A percentile compares a stretch with the other conserved stretches of the same genome.
Evolutionary conservation across 352 stramenopile genomes (phyloP).

Genomic region (Ophiocytium majus): DNA sequence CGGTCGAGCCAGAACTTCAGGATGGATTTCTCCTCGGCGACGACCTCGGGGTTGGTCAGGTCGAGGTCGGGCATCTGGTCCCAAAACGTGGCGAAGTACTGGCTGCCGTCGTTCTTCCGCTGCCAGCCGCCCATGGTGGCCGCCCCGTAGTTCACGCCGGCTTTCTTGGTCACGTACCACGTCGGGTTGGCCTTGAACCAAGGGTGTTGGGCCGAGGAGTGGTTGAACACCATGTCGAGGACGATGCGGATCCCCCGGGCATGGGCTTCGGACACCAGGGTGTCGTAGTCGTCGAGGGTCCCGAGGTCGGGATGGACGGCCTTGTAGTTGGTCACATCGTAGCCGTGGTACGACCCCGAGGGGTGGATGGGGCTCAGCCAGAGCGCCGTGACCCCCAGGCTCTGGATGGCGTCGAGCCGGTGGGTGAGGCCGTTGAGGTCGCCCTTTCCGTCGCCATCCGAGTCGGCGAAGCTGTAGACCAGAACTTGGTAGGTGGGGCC

Average conservation of each 20-base stretch:
- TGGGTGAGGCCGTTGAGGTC: background rate
- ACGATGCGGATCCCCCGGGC: background rate
- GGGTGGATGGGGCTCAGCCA: background rate
- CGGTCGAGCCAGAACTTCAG: slow-evolving; percentile 8
- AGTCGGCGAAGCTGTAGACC: background rate
- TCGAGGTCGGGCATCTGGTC: background rate
- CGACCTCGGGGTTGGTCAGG: background rate
- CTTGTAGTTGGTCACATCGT: slow-evolving; percentile 2
- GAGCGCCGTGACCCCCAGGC: background rate
- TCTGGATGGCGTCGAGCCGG: background rate
- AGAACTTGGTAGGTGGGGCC: slow-evolving; percentile 2
- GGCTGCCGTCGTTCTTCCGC: background rate
- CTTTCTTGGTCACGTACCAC: background rate
- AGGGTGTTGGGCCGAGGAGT: background rate
- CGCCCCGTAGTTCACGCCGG: too few relatives aligned
- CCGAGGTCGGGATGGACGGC: background rate
- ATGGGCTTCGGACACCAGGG: background rate
- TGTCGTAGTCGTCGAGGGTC: slow-evolving; percentile 1
- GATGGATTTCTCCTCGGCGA: background rate
- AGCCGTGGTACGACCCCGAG: background rate
- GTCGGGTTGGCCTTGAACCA: background rate
- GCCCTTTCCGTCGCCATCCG: background rate
- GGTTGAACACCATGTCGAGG: background rate
- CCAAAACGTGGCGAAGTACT: background rate
- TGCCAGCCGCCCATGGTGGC: background rate